phyloP scores from a whole-genome alignment of 2,329 filamentous ascomycete genomes.

The Trichoderma sp. region DNA sequence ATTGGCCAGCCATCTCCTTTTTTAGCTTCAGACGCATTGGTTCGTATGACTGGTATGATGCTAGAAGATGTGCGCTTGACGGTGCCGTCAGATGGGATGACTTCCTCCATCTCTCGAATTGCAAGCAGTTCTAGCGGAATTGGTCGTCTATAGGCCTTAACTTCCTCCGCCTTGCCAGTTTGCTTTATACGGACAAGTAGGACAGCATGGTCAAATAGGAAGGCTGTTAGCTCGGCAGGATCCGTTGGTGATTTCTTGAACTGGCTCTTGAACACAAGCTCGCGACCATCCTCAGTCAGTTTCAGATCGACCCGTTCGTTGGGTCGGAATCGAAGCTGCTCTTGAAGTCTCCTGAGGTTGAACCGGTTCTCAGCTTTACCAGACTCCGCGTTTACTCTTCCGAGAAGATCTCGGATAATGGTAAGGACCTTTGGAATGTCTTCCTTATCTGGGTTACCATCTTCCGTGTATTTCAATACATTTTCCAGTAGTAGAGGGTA shows the following conservation, averaged over 20 bases:
- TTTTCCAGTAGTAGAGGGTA: slow-evolving; percentile 92
- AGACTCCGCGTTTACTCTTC: slow-evolving; percentile 88
- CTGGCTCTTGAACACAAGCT: slow-evolving; percentile 90
- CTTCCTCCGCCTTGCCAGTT: slow-evolving; percentile 89
- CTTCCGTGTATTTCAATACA: slow-evolving; percentile 86
- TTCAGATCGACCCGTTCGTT: slow-evolving; percentile 93
- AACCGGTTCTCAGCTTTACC: slow-evolving; percentile 98
- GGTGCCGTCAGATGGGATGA: slow-evolving; percentile 77
- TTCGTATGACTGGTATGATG: slow-evolving; percentile 62
- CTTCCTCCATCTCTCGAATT: slow-evolving; percentile 96
- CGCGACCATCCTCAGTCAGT: slow-evolving; percentile 87
- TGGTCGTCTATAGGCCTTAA: slow-evolving; percentile 89
- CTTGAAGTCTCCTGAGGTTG: slow-evolving; percentile 88
- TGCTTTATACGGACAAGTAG: slow-evolving; percentile 88
- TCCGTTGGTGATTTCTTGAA: slow-evolving; percentile 93
- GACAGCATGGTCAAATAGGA: slow-evolving; percentile 94
- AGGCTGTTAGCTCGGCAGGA: slow-evolving; percentile 86
- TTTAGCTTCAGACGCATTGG: slow-evolving; percentile 54
- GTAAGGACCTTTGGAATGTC: slow-evolving; percentile 88
- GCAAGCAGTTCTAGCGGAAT: slow-evolving; percentile 92
- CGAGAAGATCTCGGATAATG: slow-evolving; percentile 83
- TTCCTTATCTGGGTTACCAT: slow-evolving; percentile 84
- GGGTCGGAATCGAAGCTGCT: slow-evolving; percentile 85
- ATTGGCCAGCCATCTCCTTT: slow-evolving; percentile 83
- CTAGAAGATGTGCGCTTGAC: slow-evolving; percentile 88